Conservation (phyloP, 2,329 filamentous ascomycete species). For the Beauveria caledonica region DNA sequence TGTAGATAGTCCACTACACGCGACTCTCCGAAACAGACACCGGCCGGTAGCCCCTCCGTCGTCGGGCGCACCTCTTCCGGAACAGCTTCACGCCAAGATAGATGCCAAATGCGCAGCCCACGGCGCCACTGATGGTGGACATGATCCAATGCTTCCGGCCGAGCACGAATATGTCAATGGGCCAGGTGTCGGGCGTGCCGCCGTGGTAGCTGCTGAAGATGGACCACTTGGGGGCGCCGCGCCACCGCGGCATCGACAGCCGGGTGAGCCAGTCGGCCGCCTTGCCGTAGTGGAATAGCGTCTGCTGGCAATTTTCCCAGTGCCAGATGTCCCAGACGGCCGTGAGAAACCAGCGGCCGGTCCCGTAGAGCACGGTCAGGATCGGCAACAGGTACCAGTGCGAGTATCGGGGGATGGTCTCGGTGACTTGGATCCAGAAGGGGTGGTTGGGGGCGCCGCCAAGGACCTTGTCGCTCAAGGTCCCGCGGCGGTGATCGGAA, state of each 20-base stretch:
- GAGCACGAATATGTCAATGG: neutral
- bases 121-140: neutral
- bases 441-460: slow-evolving; percentile 3
- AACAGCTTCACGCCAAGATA: slow-evolving; percentile 1
- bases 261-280: neutral
- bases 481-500: slow-evolving; percentile 1
- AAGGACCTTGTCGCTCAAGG: slow-evolving; percentile 1
- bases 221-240: slow-evolving; percentile 8
- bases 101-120: neutral
- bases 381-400: neutral
- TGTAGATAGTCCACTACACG: neutral
- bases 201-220: slow-evolving; percentile 5
- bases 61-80: neutral
- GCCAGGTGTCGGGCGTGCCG: neutral
- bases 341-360: slow-evolving; percentile 9
- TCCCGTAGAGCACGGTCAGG: neutral
- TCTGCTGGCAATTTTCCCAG: slow-evolving; percentile 1
- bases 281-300: neutral
- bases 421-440: slow-evolving; percentile 1
- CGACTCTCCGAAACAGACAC: neutral
- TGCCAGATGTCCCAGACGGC: slow-evolving; percentile 2
- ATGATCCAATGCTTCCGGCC: neutral
- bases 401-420: slow-evolving; percentile 1
- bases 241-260: slow-evolving; percentile 8
- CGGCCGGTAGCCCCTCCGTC: slow-evolving; percentile 1